phyloP scores from a whole-genome alignment of 352 stramenopile genomes.

The Phytophthora lateralis region DNA sequence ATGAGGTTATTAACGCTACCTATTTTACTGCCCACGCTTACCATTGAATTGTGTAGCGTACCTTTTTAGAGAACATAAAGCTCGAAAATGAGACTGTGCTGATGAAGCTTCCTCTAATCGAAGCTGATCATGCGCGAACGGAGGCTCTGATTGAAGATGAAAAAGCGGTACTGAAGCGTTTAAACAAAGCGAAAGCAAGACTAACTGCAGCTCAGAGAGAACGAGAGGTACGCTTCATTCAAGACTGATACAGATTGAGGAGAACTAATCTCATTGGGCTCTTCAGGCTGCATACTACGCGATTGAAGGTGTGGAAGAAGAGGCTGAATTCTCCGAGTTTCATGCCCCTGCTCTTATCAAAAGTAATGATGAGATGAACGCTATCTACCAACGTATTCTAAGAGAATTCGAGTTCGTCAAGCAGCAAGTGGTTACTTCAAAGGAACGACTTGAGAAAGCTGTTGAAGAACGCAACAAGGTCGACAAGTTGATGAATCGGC shows the following conservation, averaged over 20 bases:
- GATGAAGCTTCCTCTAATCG: constrained; percentile 60
- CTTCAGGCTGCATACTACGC: constrained; percentile 47
- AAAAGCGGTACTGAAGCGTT: constrained; percentile 22
- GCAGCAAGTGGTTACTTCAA: constrained; percentile 12
- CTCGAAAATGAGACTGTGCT: constrained; percentile 56
- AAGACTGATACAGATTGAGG: background rate
- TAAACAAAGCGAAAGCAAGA: constrained; percentile 36
- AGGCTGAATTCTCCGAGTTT: constrained; percentile 76
- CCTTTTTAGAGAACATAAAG: constrained; percentile 54
- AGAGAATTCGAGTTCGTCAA: constrained; percentile 34
- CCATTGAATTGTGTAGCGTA: constrained; percentile 30
- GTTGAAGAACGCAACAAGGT: constrained; percentile 23
- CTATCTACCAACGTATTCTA: constrained; percentile 43
- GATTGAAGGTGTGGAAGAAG: constrained; percentile 76
- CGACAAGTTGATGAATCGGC: constrained; percentile 33
- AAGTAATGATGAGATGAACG: constrained; percentile 64
- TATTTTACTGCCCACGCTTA: background rate
- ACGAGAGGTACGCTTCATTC: constrained; percentile 38
- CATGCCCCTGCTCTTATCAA: constrained; percentile 66
- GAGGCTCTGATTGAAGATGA: constrained; percentile 55
- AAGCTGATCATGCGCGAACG: constrained; percentile 57
- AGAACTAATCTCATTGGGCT: background rate
- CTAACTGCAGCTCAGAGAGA: constrained; percentile 44
- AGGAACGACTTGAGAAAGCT: constrained; percentile 28
- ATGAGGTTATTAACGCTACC: background rate